Evolutionary conservation across 2,329 filamentous ascomycete species (phyloP).

Genomic region (Hypoxylon sp.): DNA sequence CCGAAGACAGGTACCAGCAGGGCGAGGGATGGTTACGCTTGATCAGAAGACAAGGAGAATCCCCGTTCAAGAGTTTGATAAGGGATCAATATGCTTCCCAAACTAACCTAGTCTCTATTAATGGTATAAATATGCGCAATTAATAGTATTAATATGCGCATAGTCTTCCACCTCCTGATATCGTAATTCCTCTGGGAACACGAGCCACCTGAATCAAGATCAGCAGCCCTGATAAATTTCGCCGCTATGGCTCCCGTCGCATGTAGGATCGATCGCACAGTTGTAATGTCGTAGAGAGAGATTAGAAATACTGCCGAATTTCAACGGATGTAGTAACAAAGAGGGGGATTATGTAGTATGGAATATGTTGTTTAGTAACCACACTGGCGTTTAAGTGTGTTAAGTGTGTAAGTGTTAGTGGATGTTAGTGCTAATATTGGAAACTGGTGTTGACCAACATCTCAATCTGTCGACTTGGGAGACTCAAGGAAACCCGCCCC

Average conservation of each 20-base stretch:
- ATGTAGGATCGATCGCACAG: conserved; percentile 36
- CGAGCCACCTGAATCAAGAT: conserved; percentile 41
- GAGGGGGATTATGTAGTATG: conserved; percentile 14
- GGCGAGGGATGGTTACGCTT: conserved; percentile 38
- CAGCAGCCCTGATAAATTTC: conserved; percentile 37
- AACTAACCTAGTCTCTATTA: conserved; percentile 26
- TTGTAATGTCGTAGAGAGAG: conserved; percentile 36
- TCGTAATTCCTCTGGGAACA: conserved; percentile 38
- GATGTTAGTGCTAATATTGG: conserved; percentile 41
- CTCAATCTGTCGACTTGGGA: conserved; percentile 8
- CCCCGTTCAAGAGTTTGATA: conserved; percentile 30
- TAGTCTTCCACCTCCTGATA: conserved; percentile 19
- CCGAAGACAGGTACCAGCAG: conserved; percentile 32
- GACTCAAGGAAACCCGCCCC: conserved; percentile 6
- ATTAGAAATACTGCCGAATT: conserved; percentile 36
- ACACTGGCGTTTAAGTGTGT: conserved; percentile 7
- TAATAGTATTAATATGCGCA: conserved; percentile 19
- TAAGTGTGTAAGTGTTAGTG: conserved; percentile 30
- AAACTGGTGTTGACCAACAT: conserved; percentile 26
- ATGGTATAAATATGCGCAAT: neutral
- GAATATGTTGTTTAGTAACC: conserved; percentile 2
- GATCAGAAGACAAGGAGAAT: conserved; percentile 34
- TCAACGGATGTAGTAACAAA: conserved; percentile 23
- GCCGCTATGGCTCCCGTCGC: conserved; percentile 29
- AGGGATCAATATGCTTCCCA: conserved; percentile 20